Evolutionary conservation across 768 basidiomycete genomes (phyloP), one percentile per base, ranked within the genome.

Genomic region (Gloeopeniophorella convolvens): DNA sequence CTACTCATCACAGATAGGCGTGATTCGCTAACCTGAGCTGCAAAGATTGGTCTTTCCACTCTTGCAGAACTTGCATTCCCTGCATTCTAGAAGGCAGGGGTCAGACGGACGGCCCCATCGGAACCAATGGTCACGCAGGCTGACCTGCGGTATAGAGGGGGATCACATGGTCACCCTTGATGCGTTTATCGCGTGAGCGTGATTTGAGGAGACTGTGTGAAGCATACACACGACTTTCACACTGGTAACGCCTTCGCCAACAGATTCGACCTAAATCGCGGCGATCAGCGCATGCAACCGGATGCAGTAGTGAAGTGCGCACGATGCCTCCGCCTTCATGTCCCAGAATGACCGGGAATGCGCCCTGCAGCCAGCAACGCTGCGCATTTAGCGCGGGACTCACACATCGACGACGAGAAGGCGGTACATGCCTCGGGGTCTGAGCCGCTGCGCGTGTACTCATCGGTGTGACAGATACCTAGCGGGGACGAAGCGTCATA

Each of bases 1-100:
- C 24, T 2, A 11, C 13, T 28, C 34, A 40, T 27, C 24, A 20
- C 31, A 5, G n/a, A 32, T 2, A 10, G n/a, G n/a, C 16, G 31
- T 16, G 26, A 45, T 9, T 24, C 8, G 34, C 65, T 41, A 48
- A 90, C 90, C 90, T 77, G 82, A 82, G 55, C 93, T 86, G 64
- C 95, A 99, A n/a, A 99, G 80, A 68, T 99, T 99, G 50, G 96
- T 99, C 77, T 98, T 98, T 46, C 89, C 90, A 54, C 88, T 90
- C 69, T 85, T 95, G 77, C 96, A 99, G 74, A 98, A 98, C 68
- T 97, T 98, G 74, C 96, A 99, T 70, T 99, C 86, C 31, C 79
- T 80, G 64, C 92, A 96, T 68, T 96, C 93, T 64, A 46, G 11
- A 31, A 21, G 20, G 45, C 41, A 51, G 36, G 50, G 37, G 40